Evolutionary conservation across 306 rosid species (phyloP).

Genomic region (Calophaca sinica): DNA sequence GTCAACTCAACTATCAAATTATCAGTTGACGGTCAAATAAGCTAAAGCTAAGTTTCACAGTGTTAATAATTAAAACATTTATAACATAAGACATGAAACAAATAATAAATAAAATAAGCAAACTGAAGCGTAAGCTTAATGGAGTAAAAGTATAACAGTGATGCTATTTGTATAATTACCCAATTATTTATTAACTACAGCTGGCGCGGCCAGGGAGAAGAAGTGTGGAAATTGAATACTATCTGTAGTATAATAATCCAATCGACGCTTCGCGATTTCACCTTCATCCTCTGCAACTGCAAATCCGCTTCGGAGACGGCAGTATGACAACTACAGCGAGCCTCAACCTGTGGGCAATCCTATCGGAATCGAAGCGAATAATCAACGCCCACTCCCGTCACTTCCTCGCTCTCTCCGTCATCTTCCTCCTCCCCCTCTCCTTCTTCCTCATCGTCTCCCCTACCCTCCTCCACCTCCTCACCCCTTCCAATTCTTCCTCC

Average conservation of each 20-base stretch:
- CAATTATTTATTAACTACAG: too few species aligned
- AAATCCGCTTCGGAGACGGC: background rate
- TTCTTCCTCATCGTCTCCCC: constrained; percentile 62
- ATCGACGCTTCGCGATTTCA: background rate
- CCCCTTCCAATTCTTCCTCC: constrained; percentile 35
- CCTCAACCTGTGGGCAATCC: constrained; percentile 48
- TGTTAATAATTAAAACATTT: too few species aligned
- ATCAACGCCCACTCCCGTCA: constrained; percentile 79
- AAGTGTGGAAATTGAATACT: background rate
- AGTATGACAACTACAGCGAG: background rate
- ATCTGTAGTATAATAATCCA: too few species aligned
- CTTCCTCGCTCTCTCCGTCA: constrained; percentile 74
- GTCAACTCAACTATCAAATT: too few species aligned
- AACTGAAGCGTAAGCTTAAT: too few species aligned
- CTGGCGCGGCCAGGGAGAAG: background rate
- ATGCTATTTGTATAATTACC: too few species aligned
- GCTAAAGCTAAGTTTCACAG: too few species aligned
- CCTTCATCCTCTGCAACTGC: background rate
- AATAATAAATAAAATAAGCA: too few species aligned
- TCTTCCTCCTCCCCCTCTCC: constrained; percentile 75
- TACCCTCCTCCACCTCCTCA: constrained; percentile 25
- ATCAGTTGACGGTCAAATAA: too few species aligned
- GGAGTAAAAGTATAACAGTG: too few species aligned
- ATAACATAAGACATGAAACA: too few species aligned
- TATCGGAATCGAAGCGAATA: constrained; percentile 67